A percentile compares a stretch with the other conserved stretches of the same genome.
Conservation (phyloP, 495 filamentous ascomycete species). For the Aspergillus indologenus region DNA sequence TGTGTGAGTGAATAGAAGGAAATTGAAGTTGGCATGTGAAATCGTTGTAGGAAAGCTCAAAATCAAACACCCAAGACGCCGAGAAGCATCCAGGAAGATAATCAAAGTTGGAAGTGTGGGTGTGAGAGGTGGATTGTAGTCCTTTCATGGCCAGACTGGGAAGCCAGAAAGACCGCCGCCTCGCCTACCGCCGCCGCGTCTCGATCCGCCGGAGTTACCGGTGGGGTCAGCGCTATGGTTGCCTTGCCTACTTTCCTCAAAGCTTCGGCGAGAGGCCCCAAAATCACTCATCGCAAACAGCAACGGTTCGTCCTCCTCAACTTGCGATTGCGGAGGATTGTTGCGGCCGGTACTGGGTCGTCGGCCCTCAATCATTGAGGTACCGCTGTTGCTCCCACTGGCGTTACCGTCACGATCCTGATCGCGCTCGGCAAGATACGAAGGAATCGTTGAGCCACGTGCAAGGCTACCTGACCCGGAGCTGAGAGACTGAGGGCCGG, state of each 20-base stretch:
- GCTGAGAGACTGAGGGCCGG: constrained; percentile 39
- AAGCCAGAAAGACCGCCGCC: constrained; percentile 37
- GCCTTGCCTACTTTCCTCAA: constrained; percentile 63
- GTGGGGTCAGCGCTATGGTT: constrained; percentile 35
- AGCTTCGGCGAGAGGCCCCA: constrained; percentile 63
- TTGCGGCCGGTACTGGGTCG: constrained; percentile 35
- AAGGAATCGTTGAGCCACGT: constrained; percentile 34
- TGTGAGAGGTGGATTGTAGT: neutral
- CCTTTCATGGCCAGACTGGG: constrained; percentile 30
- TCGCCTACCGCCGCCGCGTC: constrained; percentile 42
- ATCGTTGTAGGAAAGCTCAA: neutral
- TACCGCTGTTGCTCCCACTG: constrained; percentile 51
- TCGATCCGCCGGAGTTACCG: constrained; percentile 29
- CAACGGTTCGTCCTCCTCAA: constrained; percentile 74
- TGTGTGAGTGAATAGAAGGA: constrained; percentile 11
- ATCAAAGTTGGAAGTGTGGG: neutral
- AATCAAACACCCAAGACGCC: neutral
- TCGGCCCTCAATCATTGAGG: constrained; percentile 33
- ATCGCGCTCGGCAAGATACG: constrained; percentile 37
- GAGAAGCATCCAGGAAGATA: constrained; percentile 2
- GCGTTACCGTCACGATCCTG: constrained; percentile 49
- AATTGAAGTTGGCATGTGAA: constrained; percentile 1
- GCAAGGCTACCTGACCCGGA: constrained; percentile 45
- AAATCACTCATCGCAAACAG: constrained; percentile 89
- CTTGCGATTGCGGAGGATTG: constrained; percentile 30